Evolutionary conservation across 495 filamentous ascomycete genomes (phyloP).

Genomic region (Penicillium antarcticum): DNA sequence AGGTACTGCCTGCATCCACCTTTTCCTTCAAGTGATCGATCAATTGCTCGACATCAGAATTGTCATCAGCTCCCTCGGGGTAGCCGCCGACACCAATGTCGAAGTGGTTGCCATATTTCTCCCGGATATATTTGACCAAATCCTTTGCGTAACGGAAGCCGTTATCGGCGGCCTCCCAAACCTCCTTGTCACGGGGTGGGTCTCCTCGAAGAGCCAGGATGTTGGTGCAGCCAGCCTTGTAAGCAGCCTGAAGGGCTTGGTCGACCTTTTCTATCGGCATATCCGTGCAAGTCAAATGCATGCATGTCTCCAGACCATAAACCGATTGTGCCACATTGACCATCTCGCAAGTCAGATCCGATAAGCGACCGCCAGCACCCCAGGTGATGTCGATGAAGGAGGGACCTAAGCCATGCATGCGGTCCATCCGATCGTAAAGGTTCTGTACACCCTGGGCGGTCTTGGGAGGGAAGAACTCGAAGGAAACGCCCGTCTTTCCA

Average conservation of each 20-base stretch:
- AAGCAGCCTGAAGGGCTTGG: conserved; percentile 79
- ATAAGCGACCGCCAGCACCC: conserved; percentile 91
- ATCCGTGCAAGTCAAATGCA: conserved; percentile 98
- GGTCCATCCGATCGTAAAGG: conserved; percentile 98
- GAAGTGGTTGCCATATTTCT: conserved; percentile 90
- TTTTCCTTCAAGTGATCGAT: conserved; percentile 97
- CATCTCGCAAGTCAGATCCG: conserved; percentile 96
- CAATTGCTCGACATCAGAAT: conserved; percentile 76
- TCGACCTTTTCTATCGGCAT: conserved; percentile 93
- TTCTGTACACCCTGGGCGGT: conserved; percentile 97
- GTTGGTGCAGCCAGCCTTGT: conserved; percentile 95
- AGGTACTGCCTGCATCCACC: conserved; percentile 88
- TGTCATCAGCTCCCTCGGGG: conserved; percentile 93
- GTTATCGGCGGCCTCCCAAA: conserved; percentile 81
- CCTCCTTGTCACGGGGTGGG: conserved; percentile 89
- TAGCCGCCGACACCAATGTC: conserved; percentile 98
- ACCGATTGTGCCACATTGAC: conserved; percentile 94
- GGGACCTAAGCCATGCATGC: conserved; percentile 92
- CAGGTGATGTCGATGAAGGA: conserved; percentile 98
- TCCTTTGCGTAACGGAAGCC: conserved; percentile 93
- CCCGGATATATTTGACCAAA: conserved; percentile 87
- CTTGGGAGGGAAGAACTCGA: conserved; percentile 99
- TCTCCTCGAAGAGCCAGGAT: conserved; percentile 95
- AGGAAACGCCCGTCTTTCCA: conserved; percentile 84
- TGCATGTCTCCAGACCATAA: conserved; percentile 95